Evolutionary conservation across 352 stramenopile genomes (phyloP).

Genomic region (Nothophytophthora sp.): DNA sequence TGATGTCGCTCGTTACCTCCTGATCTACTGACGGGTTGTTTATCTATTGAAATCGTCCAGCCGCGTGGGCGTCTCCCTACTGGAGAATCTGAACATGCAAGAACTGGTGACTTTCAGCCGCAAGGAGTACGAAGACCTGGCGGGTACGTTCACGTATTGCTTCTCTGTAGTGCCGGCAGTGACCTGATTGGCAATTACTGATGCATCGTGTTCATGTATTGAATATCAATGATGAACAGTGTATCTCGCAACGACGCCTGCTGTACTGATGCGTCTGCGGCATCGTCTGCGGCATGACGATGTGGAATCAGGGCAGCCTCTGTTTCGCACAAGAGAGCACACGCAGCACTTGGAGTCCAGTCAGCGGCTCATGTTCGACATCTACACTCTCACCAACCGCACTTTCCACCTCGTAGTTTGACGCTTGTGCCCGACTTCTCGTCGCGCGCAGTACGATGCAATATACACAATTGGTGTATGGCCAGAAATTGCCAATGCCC

Average conservation of each 20-base stretch:
- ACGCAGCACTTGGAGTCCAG: constrained; percentile 38
- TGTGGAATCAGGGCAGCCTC: constrained; percentile 6
- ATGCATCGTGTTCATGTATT: too few species aligned
- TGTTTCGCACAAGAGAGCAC: constrained; percentile 44
- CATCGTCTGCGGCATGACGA: constrained; percentile 21
- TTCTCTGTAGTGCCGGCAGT: neutral
- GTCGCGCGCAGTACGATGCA: too few species aligned
- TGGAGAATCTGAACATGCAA: constrained; percentile 36
- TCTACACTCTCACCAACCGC: constrained; percentile 18
- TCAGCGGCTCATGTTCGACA: constrained; percentile 39
- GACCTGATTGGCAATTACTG: neutral
- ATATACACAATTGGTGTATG: too few species aligned
- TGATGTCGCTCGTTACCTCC: neutral
- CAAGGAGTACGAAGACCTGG: constrained; percentile 56
- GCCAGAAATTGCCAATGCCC: too few species aligned
- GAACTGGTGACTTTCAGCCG: constrained; percentile 41
- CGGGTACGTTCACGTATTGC: constrained; percentile 22
- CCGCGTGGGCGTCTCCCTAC: constrained; percentile 50
- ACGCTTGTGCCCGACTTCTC: too few species aligned
- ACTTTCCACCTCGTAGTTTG: constrained; percentile 36
- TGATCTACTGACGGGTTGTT: neutral
- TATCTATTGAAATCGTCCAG: constrained; percentile 15
- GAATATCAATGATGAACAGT: constrained; percentile 30
- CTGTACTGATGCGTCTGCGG: constrained; percentile 14
- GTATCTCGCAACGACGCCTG: constrained; percentile 26